These are phyloP conservation scores for Eucalyptus marginata DNA, from an alignment of 345 rosid genomes.

Conservation along the genomic window DNA sequence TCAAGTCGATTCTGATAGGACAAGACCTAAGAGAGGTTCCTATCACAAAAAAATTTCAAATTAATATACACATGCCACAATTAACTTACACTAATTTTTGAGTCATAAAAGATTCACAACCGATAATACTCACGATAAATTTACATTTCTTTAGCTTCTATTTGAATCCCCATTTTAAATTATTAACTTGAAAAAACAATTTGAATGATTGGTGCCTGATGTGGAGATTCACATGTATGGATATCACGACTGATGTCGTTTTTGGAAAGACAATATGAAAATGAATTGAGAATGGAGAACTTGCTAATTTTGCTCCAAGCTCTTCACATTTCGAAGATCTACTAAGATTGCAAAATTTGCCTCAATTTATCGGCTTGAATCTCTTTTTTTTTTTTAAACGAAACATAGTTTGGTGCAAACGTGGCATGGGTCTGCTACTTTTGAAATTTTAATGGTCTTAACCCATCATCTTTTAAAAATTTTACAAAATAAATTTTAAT, in stretches of 20 bases:
- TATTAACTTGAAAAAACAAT: too few relatives aligned
- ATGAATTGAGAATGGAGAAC: background rate
- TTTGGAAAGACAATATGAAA: background rate
- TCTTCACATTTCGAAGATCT: background rate
- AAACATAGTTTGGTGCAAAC: background rate
- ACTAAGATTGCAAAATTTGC: background rate
- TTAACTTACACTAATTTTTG: too few relatives aligned
- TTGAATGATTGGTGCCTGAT: fast-evolving
- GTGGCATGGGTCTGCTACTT: background rate
- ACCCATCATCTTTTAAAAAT: background rate
- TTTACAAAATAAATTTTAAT: background rate
- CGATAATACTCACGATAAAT: fast-evolving
- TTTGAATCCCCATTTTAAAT: background rate
- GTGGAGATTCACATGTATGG: too few relatives aligned
- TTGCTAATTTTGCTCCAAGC: background rate
- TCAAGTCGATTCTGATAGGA: fast-evolving
- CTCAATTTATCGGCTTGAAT: fast-evolving
- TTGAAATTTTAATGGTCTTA: background rate
- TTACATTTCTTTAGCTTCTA: too few relatives aligned
- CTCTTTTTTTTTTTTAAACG: background rate
- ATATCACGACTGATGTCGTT: fast-evolving
- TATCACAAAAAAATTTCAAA: too few relatives aligned
- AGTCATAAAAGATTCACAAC: fast-evolving
- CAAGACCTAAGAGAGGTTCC: fast-evolving
- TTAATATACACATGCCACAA: fast-evolving